Evolutionary conservation across 2,329 filamentous ascomycete species (phyloP), one percentile per base, ranked within the genome.

Genomic region (Colletotrichum zoysiae): DNA sequence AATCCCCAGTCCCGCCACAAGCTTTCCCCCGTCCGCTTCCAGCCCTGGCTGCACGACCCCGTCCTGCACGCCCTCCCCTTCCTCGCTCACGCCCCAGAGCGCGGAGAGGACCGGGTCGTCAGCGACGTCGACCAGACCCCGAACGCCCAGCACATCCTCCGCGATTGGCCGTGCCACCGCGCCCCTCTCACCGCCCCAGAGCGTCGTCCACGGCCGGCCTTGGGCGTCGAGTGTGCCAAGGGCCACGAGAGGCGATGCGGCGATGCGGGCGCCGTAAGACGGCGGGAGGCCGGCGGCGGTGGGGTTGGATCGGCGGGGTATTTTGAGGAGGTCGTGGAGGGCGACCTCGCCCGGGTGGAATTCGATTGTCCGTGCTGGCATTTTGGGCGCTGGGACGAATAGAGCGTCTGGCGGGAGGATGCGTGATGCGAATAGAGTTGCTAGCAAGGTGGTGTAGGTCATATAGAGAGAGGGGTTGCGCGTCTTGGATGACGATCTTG

Each of bases 131-230:
- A 94, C 90, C 0, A 85, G 78, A 5, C 88, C 88, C 56, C 86
- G 86, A 1, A 95, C 83, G 1, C 89, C 92, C 4, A 97, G 84
- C 12, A 93, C 85, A 1, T 84, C 86, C 51, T 87, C 84, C 2
- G 89, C 90, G 0, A 95, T 82, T 0, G 89, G 86, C 59, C 86
- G 84, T 0, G 90, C 89, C 75, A 95, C 93, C 11, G 23, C 59
- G 0, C 92, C 92, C 1, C 87, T 81, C 70, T 91, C 84, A 20
- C 94, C 94, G n/a, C 93, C 93, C 89, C 92, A 92, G 9, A 97
- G 74, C 0, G 92, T 92, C 20, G 91, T 92, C 94, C 94, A 97
- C 1, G 92, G 93, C 26, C 88, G 83, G 2, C 87, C 87, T 26
- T 89, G 77, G 2, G 82, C 80, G 77, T 96, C 93, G 1, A 95